These are phyloP conservation scores for Colletotrichum sp. DNA, from an alignment of 2,329 filamentous ascomycete species.

Conservation along the genomic window DNA sequence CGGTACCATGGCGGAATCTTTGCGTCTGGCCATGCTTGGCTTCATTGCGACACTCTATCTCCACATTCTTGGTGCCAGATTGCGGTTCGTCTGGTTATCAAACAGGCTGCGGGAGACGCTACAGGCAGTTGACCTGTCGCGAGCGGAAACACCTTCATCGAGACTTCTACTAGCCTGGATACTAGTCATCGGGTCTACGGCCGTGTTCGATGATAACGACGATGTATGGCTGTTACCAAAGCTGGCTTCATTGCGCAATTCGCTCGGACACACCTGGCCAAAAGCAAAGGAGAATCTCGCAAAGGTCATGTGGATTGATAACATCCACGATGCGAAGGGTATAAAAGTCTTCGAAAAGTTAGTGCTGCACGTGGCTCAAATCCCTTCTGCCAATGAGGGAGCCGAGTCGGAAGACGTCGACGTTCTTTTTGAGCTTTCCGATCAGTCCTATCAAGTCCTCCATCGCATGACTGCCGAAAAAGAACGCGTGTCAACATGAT, in stretches of 20 bases:
- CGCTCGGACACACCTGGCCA: slow-evolving; percentile 22
- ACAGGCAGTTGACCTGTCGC: not conserved
- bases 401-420: not conserved
- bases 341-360: slow-evolving; percentile 12
- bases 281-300: slow-evolving; percentile 24
- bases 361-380: not conserved
- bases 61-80: slow-evolving; percentile 21
- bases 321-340: slow-evolving; percentile 26
- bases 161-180: slow-evolving; percentile 28
- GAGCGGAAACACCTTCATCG: slow-evolving; percentile 9
- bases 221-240: slow-evolving; percentile 28
- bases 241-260: slow-evolving; percentile 12
- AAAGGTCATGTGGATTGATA: slow-evolving; percentile 30
- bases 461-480: not conserved
- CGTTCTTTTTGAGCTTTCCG: not conserved
- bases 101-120: not conserved
- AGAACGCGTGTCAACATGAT: not conserved
- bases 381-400: not conserved
- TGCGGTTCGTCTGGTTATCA: slow-evolving; percentile 16
- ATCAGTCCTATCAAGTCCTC: not conserved
- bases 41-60: slow-evolving; percentile 33
- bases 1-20: not conserved
- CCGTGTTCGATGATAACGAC: slow-evolving; percentile 21
- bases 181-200: slow-evolving; percentile 27
- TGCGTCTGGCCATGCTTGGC: slow-evolving; percentile 33